Evolutionary conservation across 495 filamentous ascomycete species (phyloP).

Genomic region (Podospora comata): DNA sequence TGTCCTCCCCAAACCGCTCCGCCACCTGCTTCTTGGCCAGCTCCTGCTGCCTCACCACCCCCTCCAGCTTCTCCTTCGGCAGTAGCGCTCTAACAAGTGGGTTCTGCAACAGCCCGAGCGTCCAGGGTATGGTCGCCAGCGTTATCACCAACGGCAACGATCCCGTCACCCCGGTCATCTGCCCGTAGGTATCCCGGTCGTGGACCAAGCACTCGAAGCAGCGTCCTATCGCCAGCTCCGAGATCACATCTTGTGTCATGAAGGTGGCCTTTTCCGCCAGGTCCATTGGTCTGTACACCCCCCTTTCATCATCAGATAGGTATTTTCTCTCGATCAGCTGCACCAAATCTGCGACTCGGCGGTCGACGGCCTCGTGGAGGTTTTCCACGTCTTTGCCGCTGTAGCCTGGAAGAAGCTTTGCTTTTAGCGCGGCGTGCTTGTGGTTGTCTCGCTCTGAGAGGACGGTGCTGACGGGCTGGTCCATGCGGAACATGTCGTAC

Average conservation of each 20-base stretch:
- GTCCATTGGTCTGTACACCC: slow-evolving; percentile 35
- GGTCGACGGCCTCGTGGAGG: slow-evolving; percentile 27
- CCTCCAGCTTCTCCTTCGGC: slow-evolving; percentile 53
- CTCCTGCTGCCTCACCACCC: slow-evolving; percentile 29
- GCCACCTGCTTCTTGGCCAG: slow-evolving; percentile 37
- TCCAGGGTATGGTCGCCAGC: slow-evolving; percentile 24
- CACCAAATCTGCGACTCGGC: slow-evolving; percentile 44
- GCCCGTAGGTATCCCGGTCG: slow-evolving; percentile 49
- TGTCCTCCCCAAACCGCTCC: slow-evolving; percentile 20
- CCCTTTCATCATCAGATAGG: slow-evolving; percentile 35
- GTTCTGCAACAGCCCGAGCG: slow-evolving; percentile 30
- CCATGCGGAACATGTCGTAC: slow-evolving; percentile 40
- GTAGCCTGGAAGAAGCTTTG: slow-evolving; percentile 22
- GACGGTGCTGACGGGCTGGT: slow-evolving; percentile 16
- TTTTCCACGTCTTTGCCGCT: slow-evolving; percentile 19
- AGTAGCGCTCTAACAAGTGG: slow-evolving; percentile 45
- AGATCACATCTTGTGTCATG: slow-evolving; percentile 52
- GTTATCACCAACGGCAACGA: slow-evolving; percentile 30
- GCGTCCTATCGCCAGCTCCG: slow-evolving; percentile 50
- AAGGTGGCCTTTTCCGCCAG: slow-evolving; percentile 42
- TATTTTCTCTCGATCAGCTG: slow-evolving; percentile 37
- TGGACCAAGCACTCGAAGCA: slow-evolving; percentile 43
- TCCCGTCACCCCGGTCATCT: slow-evolving; percentile 40
- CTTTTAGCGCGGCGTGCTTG: slow-evolving; percentile 18
- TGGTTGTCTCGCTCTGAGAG: slow-evolving; percentile 24